A percentile compares a stretch with the other conserved stretches of the same genome.
phyloP scores from a whole-genome alignment of 2,329 filamentous ascomycete genomes.

The Metarhizium robertsii region DNA sequence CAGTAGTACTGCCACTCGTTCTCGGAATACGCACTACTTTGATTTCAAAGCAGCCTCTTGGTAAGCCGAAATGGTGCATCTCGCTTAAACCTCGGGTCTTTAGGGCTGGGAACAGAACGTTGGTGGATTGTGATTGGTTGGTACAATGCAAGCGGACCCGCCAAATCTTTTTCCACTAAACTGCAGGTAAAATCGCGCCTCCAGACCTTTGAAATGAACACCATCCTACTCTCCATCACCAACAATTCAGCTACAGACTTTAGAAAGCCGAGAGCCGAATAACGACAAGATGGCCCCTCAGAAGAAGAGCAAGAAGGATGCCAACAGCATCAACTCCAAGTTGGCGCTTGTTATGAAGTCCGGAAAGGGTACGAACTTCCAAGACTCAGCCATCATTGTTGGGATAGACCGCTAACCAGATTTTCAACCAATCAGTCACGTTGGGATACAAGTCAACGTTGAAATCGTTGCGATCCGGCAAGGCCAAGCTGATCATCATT shows the following conservation, averaged over 20 bases:
- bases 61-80: constrained; percentile 19
- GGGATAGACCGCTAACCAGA: not conserved
- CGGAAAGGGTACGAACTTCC: constrained; percentile 59
- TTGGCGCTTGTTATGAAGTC: constrained; percentile 55
- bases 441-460: constrained; percentile 41
- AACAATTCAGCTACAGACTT: constrained; percentile 11
- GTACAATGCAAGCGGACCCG: constrained; percentile 10
- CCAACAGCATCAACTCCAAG: constrained; percentile 58
- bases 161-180: not conserved
- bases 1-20: constrained; percentile 17
- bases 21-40: constrained; percentile 21
- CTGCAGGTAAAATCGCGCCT: not conserved
- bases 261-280: constrained; percentile 22
- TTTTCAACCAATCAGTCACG: constrained; percentile 20
- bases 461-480: constrained; percentile 86
- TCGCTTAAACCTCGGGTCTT: constrained; percentile 29
- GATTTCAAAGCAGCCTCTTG: constrained; percentile 46
- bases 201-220: not conserved
- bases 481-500: constrained; percentile 98
- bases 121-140: constrained; percentile 19
- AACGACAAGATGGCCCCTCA: constrained; percentile 53
- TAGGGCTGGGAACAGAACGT: constrained; percentile 22
- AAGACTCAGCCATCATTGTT: not conserved
- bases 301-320: constrained; percentile 82
- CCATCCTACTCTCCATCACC: constrained; percentile 12